A percentile compares a stretch with the other conserved stretches of the same genome.
phyloP scores from a whole-genome alignment of 2,329 filamentous ascomycete species.

The Penicillium digitatum region DNA sequence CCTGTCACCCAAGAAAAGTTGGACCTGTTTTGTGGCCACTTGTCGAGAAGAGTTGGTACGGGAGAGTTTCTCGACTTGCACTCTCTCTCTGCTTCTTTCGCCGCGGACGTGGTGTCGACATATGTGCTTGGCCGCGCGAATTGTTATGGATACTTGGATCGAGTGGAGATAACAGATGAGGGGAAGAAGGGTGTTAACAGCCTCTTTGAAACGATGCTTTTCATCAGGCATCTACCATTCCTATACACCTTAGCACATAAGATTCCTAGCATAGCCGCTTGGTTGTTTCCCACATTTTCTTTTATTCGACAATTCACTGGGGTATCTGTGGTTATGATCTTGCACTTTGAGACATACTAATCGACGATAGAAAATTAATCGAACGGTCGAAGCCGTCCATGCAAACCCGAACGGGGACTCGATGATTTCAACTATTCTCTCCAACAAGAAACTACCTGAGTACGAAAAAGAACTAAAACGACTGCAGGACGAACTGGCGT shows the following conservation, averaged over 20 bases:
- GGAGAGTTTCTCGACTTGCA: neutral
- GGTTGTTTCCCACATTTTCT: neutral
- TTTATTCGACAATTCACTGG: too few relatives aligned
- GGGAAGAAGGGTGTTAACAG: neutral
- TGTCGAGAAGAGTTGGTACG: neutral
- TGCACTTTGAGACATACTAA: neutral
- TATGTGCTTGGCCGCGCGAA: neutral
- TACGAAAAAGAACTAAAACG: neutral
- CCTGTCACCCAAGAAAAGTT: neutral
- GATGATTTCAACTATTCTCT: neutral
- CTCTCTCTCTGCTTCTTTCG: neutral
- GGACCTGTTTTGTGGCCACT: neutral
- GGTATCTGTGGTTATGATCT: neutral
- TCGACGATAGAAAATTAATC: neutral
- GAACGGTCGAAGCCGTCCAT: neutral
- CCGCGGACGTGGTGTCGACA: neutral
- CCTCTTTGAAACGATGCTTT: neutral
- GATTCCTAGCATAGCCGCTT: neutral
- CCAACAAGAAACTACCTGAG: neutral
- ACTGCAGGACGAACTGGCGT: neutral
- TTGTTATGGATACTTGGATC: neutral
- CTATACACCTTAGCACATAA: too few relatives aligned
- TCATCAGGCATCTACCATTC: neutral
- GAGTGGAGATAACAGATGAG: neutral
- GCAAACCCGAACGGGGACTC: neutral